Evolutionary conservation across 306 rosid species (phyloP).

Genomic region (Vigna mungo): DNA sequence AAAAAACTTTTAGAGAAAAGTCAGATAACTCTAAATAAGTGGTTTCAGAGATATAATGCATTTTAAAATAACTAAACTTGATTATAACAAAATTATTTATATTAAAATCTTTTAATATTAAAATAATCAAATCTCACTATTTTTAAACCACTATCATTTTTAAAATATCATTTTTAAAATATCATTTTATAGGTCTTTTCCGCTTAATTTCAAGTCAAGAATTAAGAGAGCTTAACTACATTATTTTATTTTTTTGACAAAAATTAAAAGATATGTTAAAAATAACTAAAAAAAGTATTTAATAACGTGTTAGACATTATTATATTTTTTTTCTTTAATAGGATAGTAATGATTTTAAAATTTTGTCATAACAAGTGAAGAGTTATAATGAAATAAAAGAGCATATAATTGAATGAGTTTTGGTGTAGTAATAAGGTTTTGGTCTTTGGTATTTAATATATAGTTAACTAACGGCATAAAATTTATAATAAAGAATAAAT

Average conservation of each 20-base stretch:
- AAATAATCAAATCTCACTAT: no score
- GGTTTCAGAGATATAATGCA: rapidly evolving
- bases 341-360: not conserved
- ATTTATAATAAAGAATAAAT: not conserved
- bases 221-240: no score
- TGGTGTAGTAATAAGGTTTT: not conserved
- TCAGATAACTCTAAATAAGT: no score
- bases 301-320: not conserved
- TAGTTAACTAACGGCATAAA: not conserved
- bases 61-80: no score
- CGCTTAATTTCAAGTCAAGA: not conserved
- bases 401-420: not conserved
- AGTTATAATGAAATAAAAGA: not conserved
- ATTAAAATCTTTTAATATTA: no score
- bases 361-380: not conserved
- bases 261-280: no score
- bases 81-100: no score
- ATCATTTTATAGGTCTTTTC: no score
- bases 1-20: no score
- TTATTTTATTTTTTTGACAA: no score
- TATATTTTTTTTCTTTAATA: not conserved
- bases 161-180: no score
- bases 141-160: no score
- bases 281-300: not conserved
- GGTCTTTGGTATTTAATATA: not conserved